Conservation (phyloP, 108 stramenopile genomes). For the Skeletonema marinoi region DNA sequence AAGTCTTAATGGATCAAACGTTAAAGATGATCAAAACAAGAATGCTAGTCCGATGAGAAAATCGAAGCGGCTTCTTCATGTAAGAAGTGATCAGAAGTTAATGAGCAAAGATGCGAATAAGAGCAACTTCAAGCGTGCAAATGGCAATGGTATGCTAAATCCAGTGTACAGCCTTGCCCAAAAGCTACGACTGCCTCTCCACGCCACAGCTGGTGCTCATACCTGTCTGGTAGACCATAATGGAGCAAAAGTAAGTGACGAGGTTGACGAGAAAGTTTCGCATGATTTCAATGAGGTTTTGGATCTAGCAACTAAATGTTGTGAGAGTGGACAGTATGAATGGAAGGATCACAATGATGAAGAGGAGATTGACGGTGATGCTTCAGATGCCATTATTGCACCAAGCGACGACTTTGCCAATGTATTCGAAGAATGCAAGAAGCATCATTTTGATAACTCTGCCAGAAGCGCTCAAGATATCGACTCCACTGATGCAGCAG, state of each 20-base stretch:
- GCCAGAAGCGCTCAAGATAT: neutral
- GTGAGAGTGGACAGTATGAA: slow-evolving; percentile 25
- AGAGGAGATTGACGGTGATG: slow-evolving; percentile 1
- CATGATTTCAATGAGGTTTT: slow-evolving; percentile 72
- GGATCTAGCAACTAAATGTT: slow-evolving; percentile 58
- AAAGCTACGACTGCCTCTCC: slow-evolving; percentile 47
- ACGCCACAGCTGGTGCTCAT: slow-evolving; percentile 29
- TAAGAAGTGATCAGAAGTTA: neutral
- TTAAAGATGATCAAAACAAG: neutral
- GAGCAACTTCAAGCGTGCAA: slow-evolving; percentile 13
- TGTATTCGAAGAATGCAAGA: slow-evolving; percentile 43
- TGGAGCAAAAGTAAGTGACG: slow-evolving; percentile 68
- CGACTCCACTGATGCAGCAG: slow-evolving; percentile 11
- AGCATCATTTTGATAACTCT: slow-evolving; percentile 2
- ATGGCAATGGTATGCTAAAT: slow-evolving; percentile 51
- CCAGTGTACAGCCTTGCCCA: slow-evolving; percentile 59
- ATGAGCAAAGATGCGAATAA: neutral
- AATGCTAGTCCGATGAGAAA: neutral
- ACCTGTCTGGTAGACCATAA: slow-evolving; percentile 57
- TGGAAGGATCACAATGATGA: slow-evolving; percentile 3
- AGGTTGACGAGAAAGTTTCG: slow-evolving; percentile 63
- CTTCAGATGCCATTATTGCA: slow-evolving; percentile 8
- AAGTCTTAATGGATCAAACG: neutral
- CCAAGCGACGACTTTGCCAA: slow-evolving; percentile 30
- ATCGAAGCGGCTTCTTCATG: neutral